Percentiles rank a stretch among this genome's conserved stretches.
phyloP scores from a whole-genome alignment of 148 eudicot species.

The Selenicereus undatus region DNA sequence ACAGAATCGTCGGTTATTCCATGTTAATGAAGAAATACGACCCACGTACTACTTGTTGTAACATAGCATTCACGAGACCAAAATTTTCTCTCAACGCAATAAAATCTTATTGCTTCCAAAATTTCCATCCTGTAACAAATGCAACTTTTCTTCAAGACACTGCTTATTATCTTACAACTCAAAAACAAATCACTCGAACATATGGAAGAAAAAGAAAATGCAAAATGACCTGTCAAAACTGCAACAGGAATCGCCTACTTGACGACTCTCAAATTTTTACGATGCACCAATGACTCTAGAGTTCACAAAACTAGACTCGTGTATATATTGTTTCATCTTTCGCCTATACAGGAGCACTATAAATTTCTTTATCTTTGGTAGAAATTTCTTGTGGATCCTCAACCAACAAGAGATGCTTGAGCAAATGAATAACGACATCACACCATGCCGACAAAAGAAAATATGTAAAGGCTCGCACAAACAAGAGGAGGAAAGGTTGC shows the following conservation, averaged over 20 bases:
- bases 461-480: slow-evolving; percentile 16
- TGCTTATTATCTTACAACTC: background rate
- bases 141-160: background rate
- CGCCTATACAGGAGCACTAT: slow-evolving; percentile 22
- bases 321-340: slow-evolving; percentile 14
- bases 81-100: background rate
- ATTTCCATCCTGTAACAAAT: background rate
- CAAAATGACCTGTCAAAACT: slow-evolving; percentile 43
- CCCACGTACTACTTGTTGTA: no score
- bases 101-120: slow-evolving; percentile 6
- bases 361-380: slow-evolving; percentile 12
- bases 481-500: background rate
- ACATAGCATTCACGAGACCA: background rate
- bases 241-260: slow-evolving; percentile 39
- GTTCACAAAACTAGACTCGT: background rate
- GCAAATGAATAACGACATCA: slow-evolving; percentile 13
- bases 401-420: slow-evolving; percentile 22
- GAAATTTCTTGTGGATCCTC: slow-evolving; percentile 16
- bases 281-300: slow-evolving; percentile 21
- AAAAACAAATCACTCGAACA: slow-evolving; percentile 9
- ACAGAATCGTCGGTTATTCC: no score
- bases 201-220: background rate
- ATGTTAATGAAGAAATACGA: no score
- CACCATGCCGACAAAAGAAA: slow-evolving; percentile 12
- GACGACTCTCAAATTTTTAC: slow-evolving; percentile 36